Evolutionary conservation across 257 asterid genomes (phyloP).

Genomic region (Solanum chilense): DNA sequence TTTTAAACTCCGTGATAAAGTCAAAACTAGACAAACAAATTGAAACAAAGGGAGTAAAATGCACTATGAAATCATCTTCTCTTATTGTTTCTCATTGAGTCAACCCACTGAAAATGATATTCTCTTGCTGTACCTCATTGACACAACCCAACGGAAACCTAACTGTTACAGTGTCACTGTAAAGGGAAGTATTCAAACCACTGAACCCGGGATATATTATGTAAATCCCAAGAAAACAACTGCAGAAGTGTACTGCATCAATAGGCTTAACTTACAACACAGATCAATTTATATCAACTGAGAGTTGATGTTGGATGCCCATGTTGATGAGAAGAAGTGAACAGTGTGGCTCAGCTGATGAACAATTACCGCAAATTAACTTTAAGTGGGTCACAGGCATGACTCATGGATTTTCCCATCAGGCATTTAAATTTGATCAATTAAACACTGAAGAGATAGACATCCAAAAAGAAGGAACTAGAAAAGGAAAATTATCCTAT

Average conservation of each 20-base stretch:
- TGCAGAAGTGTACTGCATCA: not conserved
- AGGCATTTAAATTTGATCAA: not conserved
- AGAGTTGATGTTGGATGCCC: not conserved
- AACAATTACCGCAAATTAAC: not conserved
- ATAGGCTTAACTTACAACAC: not conserved
- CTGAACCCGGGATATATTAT: not conserved
- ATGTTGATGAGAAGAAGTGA: not conserved
- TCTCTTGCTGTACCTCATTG: not conserved
- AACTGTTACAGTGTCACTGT: no score
- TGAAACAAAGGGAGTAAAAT: not conserved
- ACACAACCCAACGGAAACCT: not conserved
- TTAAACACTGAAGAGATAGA: not conserved
- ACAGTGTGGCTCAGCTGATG: not conserved
- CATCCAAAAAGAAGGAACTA: not conserved
- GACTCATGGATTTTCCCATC: not conserved
- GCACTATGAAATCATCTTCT: not conserved
- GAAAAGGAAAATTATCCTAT: not conserved
- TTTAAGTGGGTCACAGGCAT: not conserved
- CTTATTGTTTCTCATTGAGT: not conserved
- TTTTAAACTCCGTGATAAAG: not conserved
- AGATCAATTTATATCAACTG: not conserved
- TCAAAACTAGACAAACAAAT: not conserved
- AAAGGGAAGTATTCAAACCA: not conserved
- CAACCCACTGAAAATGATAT: not conserved
- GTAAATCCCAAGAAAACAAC: not conserved